Evolutionary conservation across 2,329 filamentous ascomycete genomes (phyloP).

Genomic region (Gaeumannomyces tritici): DNA sequence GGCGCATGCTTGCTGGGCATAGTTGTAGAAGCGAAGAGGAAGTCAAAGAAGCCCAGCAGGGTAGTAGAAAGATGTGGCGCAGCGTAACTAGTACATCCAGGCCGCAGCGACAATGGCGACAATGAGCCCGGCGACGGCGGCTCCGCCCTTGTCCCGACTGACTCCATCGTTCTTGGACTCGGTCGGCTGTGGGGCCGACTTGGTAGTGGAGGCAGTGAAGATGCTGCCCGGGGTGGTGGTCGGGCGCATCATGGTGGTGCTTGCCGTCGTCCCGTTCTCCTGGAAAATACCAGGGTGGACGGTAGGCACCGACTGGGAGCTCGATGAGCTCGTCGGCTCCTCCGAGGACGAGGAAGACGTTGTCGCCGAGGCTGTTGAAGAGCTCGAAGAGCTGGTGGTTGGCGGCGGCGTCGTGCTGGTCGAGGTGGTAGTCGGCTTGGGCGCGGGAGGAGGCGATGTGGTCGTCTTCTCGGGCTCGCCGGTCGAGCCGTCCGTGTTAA

Average conservation of each 20-base stretch:
- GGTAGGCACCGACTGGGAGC: conserved; percentile 14
- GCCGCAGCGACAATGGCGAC: conserved; percentile 45
- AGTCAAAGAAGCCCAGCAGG: not conserved
- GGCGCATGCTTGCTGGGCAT: not conserved
- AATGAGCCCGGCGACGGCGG: conserved; percentile 42
- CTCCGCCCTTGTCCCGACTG: conserved; percentile 34
- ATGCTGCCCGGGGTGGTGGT: conserved; percentile 6
- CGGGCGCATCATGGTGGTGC: not conserved
- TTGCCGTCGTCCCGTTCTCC: conserved; percentile 28
- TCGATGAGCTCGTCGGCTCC: conserved; percentile 7
- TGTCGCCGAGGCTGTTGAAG: conserved; percentile 5
- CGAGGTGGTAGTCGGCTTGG: conserved; percentile 16
- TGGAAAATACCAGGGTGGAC: conserved; percentile 41
- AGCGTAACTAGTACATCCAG: conserved; percentile 30
- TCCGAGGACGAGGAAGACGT: conserved; percentile 13
- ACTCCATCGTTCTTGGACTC: conserved; percentile 31
- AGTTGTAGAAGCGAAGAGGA: not conserved
- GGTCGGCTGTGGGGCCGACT: conserved; percentile 13
- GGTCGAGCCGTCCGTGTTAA: conserved; percentile 32
- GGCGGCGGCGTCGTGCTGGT: conserved; percentile 12
- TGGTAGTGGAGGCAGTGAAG: conserved; percentile 10
- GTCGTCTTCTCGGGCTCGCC: conserved; percentile 12
- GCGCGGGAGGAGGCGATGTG: conserved; percentile 5
- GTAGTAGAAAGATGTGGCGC: conserved; percentile 4
- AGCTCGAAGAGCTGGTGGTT: conserved; percentile 5